Conservation (phyloP, 2,329 filamentous ascomycete genomes). For the Whalleya microplaca region DNA sequence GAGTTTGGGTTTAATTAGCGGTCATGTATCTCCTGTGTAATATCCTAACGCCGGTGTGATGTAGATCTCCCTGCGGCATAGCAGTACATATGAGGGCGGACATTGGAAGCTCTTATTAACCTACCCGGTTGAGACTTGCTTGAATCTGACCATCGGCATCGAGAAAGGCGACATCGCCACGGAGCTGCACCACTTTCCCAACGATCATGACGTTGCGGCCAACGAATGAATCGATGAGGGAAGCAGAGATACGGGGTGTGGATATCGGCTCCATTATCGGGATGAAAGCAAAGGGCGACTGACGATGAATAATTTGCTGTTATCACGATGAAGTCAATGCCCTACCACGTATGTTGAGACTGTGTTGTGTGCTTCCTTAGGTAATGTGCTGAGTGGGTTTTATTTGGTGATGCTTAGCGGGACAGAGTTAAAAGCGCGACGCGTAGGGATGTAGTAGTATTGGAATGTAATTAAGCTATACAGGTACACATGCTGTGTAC, state of each 20-base stretch:
- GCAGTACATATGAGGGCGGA: slow-evolving; percentile 4
- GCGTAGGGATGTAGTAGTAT: neutral
- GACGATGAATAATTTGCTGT: neutral
- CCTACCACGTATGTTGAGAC: neutral
- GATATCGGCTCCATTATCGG: slow-evolving; percentile 68
- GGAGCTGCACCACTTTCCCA: slow-evolving; percentile 81
- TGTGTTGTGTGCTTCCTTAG: neutral
- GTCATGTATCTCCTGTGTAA: neutral
- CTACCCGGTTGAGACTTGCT: slow-evolving; percentile 74
- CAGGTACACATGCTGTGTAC: neutral
- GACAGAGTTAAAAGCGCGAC: neutral
- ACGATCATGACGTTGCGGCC: slow-evolving; percentile 79
- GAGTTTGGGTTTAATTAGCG: no score
- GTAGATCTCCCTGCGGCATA: neutral
- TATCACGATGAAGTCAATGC: neutral
- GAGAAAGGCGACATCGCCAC: slow-evolving; percentile 78
- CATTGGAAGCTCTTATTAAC: neutral
- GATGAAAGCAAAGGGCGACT: neutral
- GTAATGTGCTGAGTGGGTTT: neutral
- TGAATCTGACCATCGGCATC: slow-evolving; percentile 80
- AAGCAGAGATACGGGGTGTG: slow-evolving; percentile 81
- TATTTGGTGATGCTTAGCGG: neutral
- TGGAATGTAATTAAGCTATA: neutral
- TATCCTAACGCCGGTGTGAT: neutral
- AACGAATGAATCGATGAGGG: slow-evolving; percentile 77